phyloP scores from a whole-genome alignment of 768 basidiomycete genomes.

The Lactarius deliciosus region DNA sequence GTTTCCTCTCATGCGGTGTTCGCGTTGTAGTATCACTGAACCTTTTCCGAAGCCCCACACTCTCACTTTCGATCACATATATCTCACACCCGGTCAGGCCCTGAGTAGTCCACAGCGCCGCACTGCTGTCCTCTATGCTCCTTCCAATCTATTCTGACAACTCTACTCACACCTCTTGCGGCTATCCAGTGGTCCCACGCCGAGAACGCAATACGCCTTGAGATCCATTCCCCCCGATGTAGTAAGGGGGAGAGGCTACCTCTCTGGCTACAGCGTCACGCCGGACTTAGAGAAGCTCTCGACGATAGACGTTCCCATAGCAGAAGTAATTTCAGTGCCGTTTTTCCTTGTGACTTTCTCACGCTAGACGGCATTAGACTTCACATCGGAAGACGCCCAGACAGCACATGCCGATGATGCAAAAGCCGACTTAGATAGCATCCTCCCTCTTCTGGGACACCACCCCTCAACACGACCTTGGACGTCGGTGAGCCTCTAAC shows the following conservation, averaged over 20 bases:
- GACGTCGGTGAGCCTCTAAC: conserved; percentile 47
- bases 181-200: conserved; percentile 45
- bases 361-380: not conserved
- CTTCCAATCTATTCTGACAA: conserved; percentile 61
- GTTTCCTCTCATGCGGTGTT: conserved; percentile 1
- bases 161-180: conserved; percentile 65
- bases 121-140: conserved; percentile 81
- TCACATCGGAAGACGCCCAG: conserved; percentile 15
- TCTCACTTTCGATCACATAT: conserved; percentile 78
- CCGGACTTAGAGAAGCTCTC: conserved; percentile 90
- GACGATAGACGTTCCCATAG: conserved; percentile 68
- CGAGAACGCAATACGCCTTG: conserved; percentile 73
- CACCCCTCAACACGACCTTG: conserved; percentile 39
- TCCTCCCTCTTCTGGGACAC: conserved; percentile 18
- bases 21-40: conserved; percentile 27
- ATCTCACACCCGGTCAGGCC: conserved; percentile 48
- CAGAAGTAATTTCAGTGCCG: conserved; percentile 25
- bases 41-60: conserved; percentile 46
- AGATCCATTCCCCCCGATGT: conserved; percentile 56
- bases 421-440: conserved; percentile 22
- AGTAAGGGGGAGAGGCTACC: conserved; percentile 39
- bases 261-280: conserved; percentile 90
- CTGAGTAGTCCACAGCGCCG: conserved; percentile 47
- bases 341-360: not conserved
- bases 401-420: conserved; percentile 23